These are phyloP conservation scores for Fraxinus platypoda DNA, from an alignment of 305 asterid genomes.

Conservation along the genomic window DNA sequence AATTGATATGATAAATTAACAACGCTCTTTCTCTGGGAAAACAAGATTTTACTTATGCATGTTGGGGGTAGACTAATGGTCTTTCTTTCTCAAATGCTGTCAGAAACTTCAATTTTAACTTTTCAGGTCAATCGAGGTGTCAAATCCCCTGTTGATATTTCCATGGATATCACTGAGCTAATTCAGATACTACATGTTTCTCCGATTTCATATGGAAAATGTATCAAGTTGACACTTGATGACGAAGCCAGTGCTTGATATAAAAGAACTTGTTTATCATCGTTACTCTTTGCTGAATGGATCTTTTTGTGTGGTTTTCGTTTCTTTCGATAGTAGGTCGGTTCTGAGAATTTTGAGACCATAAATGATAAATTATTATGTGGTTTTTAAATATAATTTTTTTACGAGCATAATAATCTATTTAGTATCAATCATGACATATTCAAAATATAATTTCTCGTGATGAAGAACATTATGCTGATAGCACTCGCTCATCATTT, in stretches of 20 bases:
- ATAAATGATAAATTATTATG: no score
- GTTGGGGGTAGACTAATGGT: not conserved
- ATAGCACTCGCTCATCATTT: no score
- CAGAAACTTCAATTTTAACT: slow-evolving; percentile 14
- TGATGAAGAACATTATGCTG: no score
- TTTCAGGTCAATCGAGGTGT: slow-evolving; percentile 81
- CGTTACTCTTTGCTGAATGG: not conserved
- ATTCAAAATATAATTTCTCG: no score
- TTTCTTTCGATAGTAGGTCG: no score
- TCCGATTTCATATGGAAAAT: slow-evolving; percentile 54
- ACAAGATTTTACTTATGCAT: no score
- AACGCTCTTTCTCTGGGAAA: not conserved
- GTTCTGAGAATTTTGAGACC: no score
- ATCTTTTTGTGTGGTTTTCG: no score
- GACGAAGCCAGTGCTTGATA: not conserved
- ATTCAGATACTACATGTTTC: slow-evolving; percentile 53
- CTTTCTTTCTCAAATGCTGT: not conserved
- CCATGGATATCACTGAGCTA: slow-evolving; percentile 71
- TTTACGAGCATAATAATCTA: no score
- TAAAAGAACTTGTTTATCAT: not conserved
- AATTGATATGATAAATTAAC: not conserved
- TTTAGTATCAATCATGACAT: no score
- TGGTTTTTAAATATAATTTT: no score
- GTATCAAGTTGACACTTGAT: slow-evolving; percentile 50
- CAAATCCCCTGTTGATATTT: slow-evolving; percentile 77